Base-by-base conservation (phyloP, 331 rosid genomes). In the Arachis monticola region DNA sequence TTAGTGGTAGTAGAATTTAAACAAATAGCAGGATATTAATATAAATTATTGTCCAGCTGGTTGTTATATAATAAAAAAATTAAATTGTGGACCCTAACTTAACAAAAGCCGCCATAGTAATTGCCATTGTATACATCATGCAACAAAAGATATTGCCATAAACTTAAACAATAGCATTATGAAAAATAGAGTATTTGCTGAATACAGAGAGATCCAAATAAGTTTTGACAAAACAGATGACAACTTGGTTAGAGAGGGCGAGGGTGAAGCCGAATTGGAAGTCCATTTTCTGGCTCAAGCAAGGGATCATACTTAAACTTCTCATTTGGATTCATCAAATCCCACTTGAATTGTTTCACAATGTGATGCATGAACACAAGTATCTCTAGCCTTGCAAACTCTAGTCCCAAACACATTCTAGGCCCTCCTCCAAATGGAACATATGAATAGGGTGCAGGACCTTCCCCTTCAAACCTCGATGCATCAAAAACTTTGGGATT, bases 371-470 rank as follows among this genome's bases (percentile, higher is more conserved):
- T 60, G 38, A 86, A 86, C 69, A 83, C 87, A 14, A 83, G 85
- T 48, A 83, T 80, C 80, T 82, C 82, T 13, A 85, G 67, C 53
- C 84, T 67, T 2, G 88, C 86, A 68, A 79, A 82, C 70, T 85
- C 88, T 44, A 72, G 80, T 7, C 88, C 88, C 71, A 76, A 44
- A 73, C 88, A 85, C 85, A 85, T 77, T 73, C 89, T 30, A 27
- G 87, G 89, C 52, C 89, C 89, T 55, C 89, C 87, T 65, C 85
- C 89, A 55, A 85, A 85, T 47, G 89, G 87, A 80, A 72, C 79
- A 13, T 45, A 69, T 62, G 85, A 83, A 78, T 44, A 83, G 2
- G 89, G 89, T 64, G 74, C 41, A 4, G 87, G 87, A 35, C 85
- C 85, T 45, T 71, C 76, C 27, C 77, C 85, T 80, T 85, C 87